Percentiles rank a stretch among this genome's conserved stretches.
Evolutionary conservation across 192 early-diverging fungal species (phyloP).

Genomic region (Dissophora globulifera): DNA sequence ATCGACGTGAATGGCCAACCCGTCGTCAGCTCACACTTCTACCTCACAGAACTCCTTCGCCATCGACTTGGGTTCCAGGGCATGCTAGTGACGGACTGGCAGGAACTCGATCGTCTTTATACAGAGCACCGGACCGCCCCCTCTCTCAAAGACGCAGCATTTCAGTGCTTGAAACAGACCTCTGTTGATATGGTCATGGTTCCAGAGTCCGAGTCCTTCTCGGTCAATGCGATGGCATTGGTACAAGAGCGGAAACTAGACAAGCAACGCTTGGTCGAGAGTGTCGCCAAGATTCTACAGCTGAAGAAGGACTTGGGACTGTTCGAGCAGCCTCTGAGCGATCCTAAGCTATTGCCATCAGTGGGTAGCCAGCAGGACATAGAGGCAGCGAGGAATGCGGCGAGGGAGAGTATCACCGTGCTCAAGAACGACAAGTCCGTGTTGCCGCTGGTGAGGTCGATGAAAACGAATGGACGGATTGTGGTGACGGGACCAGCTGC

Average conservation of each 20-base stretch:
- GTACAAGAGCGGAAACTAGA: conserved; percentile 53
- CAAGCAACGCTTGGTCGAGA: conserved; percentile 58
- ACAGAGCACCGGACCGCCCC: conserved; percentile 56
- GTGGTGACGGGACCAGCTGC: conserved; percentile 68
- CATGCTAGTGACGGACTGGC: conserved; percentile 71
- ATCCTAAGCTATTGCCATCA: conserved; percentile 42
- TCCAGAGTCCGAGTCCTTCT: conserved; percentile 64
- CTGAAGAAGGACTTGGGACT: conserved; percentile 75
- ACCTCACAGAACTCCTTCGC: conserved; percentile 62
- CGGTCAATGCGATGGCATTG: conserved; percentile 46
- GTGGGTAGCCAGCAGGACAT: conserved; percentile 64
- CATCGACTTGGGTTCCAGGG: conserved; percentile 66
- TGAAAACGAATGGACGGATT: conserved; percentile 50
- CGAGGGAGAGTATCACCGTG: conserved; percentile 67
- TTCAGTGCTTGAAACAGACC: conserved; percentile 57
- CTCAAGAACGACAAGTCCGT: conserved; percentile 61
- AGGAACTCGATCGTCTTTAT: conserved; percentile 64
- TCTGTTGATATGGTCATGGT: conserved; percentile 74
- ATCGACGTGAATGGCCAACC: conserved; percentile 70
- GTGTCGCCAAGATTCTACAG: conserved; percentile 66
- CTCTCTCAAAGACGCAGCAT: conserved; percentile 56
- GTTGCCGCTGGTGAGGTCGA: conserved; percentile 62
- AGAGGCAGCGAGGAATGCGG: conserved; percentile 59
- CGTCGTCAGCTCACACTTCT: conserved; percentile 64
- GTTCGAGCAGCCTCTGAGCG: conserved; percentile 53